Conservation (phyloP, 2,329 filamentous ascomycete genomes). For the Setomelanomma holmii region DNA sequence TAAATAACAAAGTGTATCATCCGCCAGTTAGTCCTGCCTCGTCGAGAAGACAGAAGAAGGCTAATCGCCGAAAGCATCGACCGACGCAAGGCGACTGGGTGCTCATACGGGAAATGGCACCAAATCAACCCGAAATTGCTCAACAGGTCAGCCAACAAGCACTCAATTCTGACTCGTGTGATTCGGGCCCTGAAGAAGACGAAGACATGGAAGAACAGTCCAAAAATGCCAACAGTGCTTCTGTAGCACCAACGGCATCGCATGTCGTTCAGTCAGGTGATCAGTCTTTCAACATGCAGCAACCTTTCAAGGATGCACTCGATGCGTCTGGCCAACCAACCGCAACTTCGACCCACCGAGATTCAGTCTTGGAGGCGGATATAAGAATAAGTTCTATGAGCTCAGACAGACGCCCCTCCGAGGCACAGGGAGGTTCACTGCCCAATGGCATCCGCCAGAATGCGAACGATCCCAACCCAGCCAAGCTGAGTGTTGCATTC, state of each 20-base stretch:
- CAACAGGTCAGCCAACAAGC: constrained; percentile 61
- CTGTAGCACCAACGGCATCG: constrained; percentile 5
- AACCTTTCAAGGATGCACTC: constrained; percentile 26
- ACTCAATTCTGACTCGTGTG: constrained; percentile 53
- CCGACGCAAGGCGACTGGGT: constrained; percentile 70
- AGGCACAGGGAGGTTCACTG: constrained; percentile 3
- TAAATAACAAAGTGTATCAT: constrained; percentile 29
- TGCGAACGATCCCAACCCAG: constrained; percentile 7
- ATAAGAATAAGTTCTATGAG: constrained; percentile 7
- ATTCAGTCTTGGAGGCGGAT: constrained; percentile 25
- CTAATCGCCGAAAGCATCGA: constrained; percentile 62
- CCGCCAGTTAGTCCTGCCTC: constrained; percentile 49
- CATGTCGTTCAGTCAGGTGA: constrained; percentile 11
- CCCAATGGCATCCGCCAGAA: constrained; percentile 12
- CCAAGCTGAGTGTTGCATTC: constrained; percentile 6
- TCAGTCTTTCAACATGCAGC: constrained; percentile 19
- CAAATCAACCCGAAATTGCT: constrained; percentile 71
- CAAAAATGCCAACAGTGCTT: constrained; percentile 13
- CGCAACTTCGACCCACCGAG: constrained; percentile 20
- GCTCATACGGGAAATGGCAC: constrained; percentile 69
- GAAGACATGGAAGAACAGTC: constrained; percentile 45
- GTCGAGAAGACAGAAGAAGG: constrained; percentile 54
- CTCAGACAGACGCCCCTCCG: constrained; percentile 20
- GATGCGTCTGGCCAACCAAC: constrained; percentile 12
- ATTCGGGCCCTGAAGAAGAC: constrained; percentile 55